These are phyloP conservation scores for Scheffersomyces cryptocercus DNA, from an alignment of 1,139 yeast species.

Conservation along the genomic window DNA sequence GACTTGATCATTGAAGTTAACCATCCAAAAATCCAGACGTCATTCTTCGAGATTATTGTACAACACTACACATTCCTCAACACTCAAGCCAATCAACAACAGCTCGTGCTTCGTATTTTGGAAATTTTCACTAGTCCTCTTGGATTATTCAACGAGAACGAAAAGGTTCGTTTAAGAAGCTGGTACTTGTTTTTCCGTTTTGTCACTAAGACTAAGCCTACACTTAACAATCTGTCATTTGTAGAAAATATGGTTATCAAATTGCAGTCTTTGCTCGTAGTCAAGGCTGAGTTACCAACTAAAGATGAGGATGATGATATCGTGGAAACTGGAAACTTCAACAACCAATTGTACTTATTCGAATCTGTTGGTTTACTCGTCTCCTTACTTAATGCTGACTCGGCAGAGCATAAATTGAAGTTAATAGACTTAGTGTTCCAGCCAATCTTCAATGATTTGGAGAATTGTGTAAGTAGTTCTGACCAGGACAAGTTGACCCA, in stretches of 20 bases:
- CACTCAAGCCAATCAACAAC: slow-evolving; percentile 45
- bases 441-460: slow-evolving; percentile 78
- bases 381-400: slow-evolving; percentile 44
- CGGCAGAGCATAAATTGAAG: slow-evolving; percentile 35
- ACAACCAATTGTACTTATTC: slow-evolving; percentile 76
- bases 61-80: slow-evolving; percentile 73
- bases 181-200: slow-evolving; percentile 91
- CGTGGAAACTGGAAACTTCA: slow-evolving; percentile 65
- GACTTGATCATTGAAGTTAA: slow-evolving; percentile 50
- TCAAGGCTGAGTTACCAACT: slow-evolving; percentile 59
- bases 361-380: slow-evolving; percentile 77
- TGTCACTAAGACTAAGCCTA: slow-evolving; percentile 72
- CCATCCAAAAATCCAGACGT: slow-evolving; percentile 79
- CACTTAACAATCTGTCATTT: slow-evolving; percentile 41
- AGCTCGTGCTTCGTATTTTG: slow-evolving; percentile 62
- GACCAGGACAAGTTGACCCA: slow-evolving; percentile 39
- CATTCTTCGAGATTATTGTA: slow-evolving; percentile 81
- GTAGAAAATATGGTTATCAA: slow-evolving; percentile 40
- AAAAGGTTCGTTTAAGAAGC: slow-evolving; percentile 76
- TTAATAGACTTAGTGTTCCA: slow-evolving; percentile 65
- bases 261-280: slow-evolving; percentile 51
- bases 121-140: slow-evolving; percentile 76
- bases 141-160: slow-evolving; percentile 75
- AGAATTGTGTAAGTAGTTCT: slow-evolving; percentile 50
- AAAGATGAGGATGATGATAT: slow-evolving; percentile 55